Percentiles rank a stretch among this genome's conserved stretches.
Evolutionary conservation across 495 filamentous ascomycete species (phyloP).

Genomic region (Mytilinidion resinicola): DNA sequence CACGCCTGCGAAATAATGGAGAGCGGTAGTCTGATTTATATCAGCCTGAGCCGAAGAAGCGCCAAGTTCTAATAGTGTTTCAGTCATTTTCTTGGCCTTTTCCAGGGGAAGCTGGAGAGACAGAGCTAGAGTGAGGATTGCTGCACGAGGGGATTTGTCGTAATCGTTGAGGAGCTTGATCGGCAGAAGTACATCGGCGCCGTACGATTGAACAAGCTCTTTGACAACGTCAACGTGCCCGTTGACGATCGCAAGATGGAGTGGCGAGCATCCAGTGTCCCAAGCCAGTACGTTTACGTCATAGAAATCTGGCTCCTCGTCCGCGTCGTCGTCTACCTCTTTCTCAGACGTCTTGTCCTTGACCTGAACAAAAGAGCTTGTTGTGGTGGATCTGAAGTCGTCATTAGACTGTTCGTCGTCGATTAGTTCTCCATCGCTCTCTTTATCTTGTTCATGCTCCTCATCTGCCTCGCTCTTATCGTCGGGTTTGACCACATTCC

Average conservation of each 20-base stretch:
- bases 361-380: constrained; percentile 65
- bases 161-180: constrained; percentile 52
- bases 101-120: constrained; percentile 49
- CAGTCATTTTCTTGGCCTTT: constrained; percentile 53
- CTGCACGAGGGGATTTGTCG: constrained; percentile 43
- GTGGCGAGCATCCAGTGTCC: constrained; percentile 62
- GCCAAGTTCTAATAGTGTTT: constrained; percentile 59
- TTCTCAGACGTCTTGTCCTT: constrained; percentile 33
- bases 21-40: constrained; percentile 47
- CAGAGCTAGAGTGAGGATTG: constrained; percentile 61
- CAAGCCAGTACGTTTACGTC: constrained; percentile 69
- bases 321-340: constrained; percentile 42
- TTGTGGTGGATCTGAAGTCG: constrained; percentile 40
- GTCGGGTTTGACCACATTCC: constrained; percentile 14
- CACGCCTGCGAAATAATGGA: constrained; percentile 50
- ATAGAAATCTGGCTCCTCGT: constrained; percentile 68
- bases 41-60: constrained; percentile 70
- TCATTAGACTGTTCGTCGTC: constrained; percentile 38
- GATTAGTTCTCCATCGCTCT: constrained; percentile 41
- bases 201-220: constrained; percentile 63
- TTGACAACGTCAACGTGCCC: constrained; percentile 63
- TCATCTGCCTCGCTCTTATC: constrained; percentile 34
- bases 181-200: constrained; percentile 65
- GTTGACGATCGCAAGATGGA: constrained; percentile 70
- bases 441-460: constrained; percentile 38